These are phyloP conservation scores for Lolium multiflorum DNA, from an alignment of 176 grass and related monocot genomes.

Conservation along the genomic window DNA sequence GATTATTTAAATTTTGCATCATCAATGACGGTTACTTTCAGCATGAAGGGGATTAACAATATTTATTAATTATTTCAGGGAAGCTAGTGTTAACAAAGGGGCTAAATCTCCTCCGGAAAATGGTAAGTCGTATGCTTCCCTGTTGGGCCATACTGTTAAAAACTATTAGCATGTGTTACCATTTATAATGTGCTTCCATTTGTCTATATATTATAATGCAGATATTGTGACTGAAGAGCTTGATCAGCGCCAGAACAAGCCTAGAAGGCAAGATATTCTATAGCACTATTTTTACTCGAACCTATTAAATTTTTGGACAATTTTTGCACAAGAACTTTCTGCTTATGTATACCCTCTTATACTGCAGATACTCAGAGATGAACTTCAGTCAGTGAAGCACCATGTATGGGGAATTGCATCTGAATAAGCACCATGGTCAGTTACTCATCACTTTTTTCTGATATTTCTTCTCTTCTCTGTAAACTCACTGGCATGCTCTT, in stretches of 20 bases:
- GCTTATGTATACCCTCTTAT: constrained; percentile 42
- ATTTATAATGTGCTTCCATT: constrained; percentile 41
- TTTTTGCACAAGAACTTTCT: constrained; percentile 17
- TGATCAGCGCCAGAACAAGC: constrained; percentile 95
- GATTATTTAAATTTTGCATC: constrained; percentile 14
- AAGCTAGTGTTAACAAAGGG: constrained; percentile 42
- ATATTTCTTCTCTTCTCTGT: constrained; percentile 34
- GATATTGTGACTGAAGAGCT: constrained; percentile 77
- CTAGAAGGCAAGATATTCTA: constrained; percentile 69
- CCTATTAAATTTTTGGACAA: not conserved
- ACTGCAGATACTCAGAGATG: constrained; percentile 97
- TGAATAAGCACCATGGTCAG: constrained; percentile 56
- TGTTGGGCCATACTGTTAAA: constrained; percentile 14
- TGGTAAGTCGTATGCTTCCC: constrained; percentile 28
- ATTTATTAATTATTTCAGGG: constrained; percentile 51
- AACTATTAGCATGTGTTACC: constrained; percentile 11
- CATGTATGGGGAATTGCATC: constrained; percentile 46
- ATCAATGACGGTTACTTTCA: not conserved
- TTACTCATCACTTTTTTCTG: constrained; percentile 27
- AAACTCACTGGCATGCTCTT: constrained; percentile 43
- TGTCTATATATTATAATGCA: constrained; percentile 42
- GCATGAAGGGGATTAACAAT: constrained; percentile 10
- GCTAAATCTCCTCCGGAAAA: constrained; percentile 53
- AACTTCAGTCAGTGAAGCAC: constrained; percentile 91
- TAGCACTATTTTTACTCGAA: constrained; percentile 9